Evolutionary conservation across 345 rosid genomes (phyloP), one percentile per base, ranked within the genome.

Genomic region (Citrus hindsii): DNA sequence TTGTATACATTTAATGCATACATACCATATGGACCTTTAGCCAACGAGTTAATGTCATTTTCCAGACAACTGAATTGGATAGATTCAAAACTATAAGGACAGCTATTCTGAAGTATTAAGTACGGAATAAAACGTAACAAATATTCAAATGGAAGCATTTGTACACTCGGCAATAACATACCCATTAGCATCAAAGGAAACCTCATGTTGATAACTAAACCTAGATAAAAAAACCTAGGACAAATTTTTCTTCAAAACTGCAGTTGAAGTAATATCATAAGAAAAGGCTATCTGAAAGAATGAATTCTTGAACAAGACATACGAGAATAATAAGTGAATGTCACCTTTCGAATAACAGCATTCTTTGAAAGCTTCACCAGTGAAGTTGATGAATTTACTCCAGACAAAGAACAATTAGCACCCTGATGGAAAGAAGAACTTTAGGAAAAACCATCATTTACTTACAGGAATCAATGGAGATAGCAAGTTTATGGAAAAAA

Each of bases 331-430:
- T 51, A 51, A 76, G 67, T 40, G 25, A 70, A 61, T 67, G 81
- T 77, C 82, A 92, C 94, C 95, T 92, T 89, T 79, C 74, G 85
- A 82, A 87, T 76, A 79, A 89, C 79, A 58, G 85, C 83, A 69
- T 89, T 87, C 71, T 81, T 85, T 80, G 86, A 77, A 58, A 83
- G 83, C 81, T 83, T 85, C 80, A 55, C 87, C 62, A 77, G 64
- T 82, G 76, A 70, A n/a, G 75, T 73, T 62, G 71, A 74, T 72
- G 79, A 63, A 69, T 67, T 74, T 73, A 59, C 72, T 84, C 73
- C 85, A 70, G 78, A 71, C 81, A 83, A 68, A 27, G 79, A 40
- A 79, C 58, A 76, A 75, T 80, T 78, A 40, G 82, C 74, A 74
- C 46, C 90, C 98, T 94, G 83, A 79, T 69, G 64, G 40, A 33